Base-by-base conservation (phyloP, 2,329 filamentous ascomycete genomes). In the Fusarium circinatum region DNA sequence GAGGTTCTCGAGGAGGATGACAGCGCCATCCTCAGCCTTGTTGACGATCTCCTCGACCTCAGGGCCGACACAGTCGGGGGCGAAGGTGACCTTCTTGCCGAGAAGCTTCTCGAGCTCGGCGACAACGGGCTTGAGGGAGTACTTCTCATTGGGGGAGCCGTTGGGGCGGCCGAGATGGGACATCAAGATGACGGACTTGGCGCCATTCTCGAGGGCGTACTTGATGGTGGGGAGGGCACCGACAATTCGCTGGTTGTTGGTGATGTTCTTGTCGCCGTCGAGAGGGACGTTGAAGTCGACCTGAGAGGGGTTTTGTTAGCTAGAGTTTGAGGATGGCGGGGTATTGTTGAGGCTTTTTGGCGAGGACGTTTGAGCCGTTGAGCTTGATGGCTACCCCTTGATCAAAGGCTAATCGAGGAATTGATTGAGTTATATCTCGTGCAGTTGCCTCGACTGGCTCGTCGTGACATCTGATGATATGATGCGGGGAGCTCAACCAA, bases 251-350 rank as follows among this genome's bases (percentile, higher is more conserved):
- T 99, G 96, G 86, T 92, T 94, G 91, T 99, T 99, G 84, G 96
- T 98, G 84, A 99, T 91, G 65, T 97, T 95, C 88, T 95, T 97
- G 83, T 96, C 89, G 78, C 88, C 90, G 83, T 99, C 95, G 81
- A 99, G 94, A 75, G 96, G 96, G 65, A 99, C 97, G 86, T 99
- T 99, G 92, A 99, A 99, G 90, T 99, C 96, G 84, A 99, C 96
- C 95, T 98, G 17, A 24, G 56, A 55, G 67, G 52, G 54, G 68
- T 49, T 60, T 55, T 45, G 62, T 80, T 75, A 79, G 80, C 73
- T 69, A 17, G 49, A 56, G 32, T 60, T 56, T 56, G 44, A 39
- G 14, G 36, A 47, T 61, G 30, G 58, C 54, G 64, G 69, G 65
- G 54, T 52, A 67, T 75, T 61, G 18, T 39, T 62, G 62, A 65